Percentiles rank a stretch among this genome's conserved stretches.
phyloP scores from a whole-genome alignment of 2,329 filamentous ascomycete species.

The Cryphonectria parasitica region DNA sequence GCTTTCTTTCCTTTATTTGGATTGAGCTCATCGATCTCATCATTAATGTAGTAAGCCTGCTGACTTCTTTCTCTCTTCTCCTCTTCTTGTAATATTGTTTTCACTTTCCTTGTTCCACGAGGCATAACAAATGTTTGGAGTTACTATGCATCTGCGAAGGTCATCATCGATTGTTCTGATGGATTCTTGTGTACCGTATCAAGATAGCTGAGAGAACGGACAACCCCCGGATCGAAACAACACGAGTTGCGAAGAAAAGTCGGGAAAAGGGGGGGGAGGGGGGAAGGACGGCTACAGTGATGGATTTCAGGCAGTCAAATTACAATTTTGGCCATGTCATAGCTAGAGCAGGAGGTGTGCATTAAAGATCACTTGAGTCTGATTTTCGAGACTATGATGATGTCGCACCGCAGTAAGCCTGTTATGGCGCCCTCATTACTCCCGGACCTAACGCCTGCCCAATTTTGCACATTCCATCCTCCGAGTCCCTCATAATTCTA shows the following conservation, averaged over 20 bases:
- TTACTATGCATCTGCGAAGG: neutral
- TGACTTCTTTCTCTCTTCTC: too few species aligned
- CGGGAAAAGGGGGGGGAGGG: too few species aligned
- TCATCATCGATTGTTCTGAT: too few species aligned
- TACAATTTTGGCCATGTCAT: neutral
- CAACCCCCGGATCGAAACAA: too few species aligned
- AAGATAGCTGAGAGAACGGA: neutral
- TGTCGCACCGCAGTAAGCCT: slow-evolving; percentile 9
- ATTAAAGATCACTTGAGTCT: neutral
- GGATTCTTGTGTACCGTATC: neutral
- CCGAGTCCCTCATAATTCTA: slow-evolving; percentile 6
- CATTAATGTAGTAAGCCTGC: neutral
- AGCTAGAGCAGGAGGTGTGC: neutral
- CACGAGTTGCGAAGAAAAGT: neutral
- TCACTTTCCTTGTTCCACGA: neutral
- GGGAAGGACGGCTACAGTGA: neutral
- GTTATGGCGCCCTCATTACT: slow-evolving; percentile 11
- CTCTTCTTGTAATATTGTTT: neutral
- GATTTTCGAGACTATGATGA: slow-evolving; percentile 16
- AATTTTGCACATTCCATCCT: slow-evolving; percentile 9
- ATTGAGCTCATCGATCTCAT: neutral
- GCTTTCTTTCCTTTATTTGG: neutral
- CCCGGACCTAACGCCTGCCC: slow-evolving; percentile 25
- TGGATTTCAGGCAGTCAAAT: neutral
- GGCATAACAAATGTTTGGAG: neutral